phyloP scores from a whole-genome alignment of 2,329 filamentous ascomycete species.

The Pseudogymnoascus sp. region DNA sequence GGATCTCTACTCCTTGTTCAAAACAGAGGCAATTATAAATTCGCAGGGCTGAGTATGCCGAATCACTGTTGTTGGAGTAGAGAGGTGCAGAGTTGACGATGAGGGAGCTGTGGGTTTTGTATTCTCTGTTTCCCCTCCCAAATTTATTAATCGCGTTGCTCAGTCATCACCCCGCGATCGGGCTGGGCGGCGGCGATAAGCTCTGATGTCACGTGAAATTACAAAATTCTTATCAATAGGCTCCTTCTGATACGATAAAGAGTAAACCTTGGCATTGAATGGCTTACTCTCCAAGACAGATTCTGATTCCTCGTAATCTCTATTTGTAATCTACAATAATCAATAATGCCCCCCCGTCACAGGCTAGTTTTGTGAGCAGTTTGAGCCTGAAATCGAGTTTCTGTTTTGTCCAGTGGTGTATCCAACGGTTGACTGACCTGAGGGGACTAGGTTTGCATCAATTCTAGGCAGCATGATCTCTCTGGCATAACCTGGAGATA shows the following conservation, averaged over 20 bases:
- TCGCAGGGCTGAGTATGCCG: background rate
- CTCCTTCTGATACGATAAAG: background rate
- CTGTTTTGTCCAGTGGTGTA: background rate
- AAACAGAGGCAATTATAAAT: background rate
- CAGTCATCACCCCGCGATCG: slow-evolving; percentile 1
- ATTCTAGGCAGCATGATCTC: background rate
- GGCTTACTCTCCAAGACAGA: background rate
- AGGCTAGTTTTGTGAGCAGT: background rate
- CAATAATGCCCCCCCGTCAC: background rate
- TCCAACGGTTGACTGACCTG: background rate
- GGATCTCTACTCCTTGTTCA: background rate
- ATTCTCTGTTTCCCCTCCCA: slow-evolving; percentile 2
- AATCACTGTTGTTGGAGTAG: background rate
- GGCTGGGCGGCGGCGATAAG: slow-evolving; percentile 2
- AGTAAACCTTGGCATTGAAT: background rate
- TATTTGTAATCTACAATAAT: background rate
- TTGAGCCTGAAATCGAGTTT: background rate
- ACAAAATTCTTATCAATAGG: background rate
- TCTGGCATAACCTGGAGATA: background rate
- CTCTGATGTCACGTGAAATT: background rate
- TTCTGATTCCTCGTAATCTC: background rate
- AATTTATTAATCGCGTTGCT: slow-evolving; percentile 6
- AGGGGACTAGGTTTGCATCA: background rate
- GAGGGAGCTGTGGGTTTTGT: background rate
- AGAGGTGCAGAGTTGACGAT: slow-evolving; percentile 1